Evolutionary conservation across 805 yeast species (phyloP), one percentile per base, ranked within the genome.

Genomic region (Kuraishia piskuri): DNA sequence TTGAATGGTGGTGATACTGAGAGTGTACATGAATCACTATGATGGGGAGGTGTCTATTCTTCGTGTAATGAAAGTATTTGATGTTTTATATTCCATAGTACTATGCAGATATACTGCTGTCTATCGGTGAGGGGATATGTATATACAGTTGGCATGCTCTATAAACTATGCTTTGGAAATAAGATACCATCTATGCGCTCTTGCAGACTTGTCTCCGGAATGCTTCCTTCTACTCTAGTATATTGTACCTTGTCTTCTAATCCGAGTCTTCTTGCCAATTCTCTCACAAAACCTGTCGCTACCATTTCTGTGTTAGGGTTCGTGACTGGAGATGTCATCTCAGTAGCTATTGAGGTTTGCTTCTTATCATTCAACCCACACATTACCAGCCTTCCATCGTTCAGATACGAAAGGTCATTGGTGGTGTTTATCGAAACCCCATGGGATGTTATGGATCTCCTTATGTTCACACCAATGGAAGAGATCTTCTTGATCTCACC

Each of bases 401-500:
- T 85, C 60, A 92, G 76, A 68, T 77, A 87, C 44, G 79, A 75
- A 48, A 90, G 73, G 61, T 90, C 90, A 0, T 96, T 90, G 31
- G 63, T 56, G 2, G 88, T 84, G 63, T 94, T 94, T 48, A 94
- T 76, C 1, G 92, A 88, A 17, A 92, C 74, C 0, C 99, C 99
- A 69, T 91, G 96, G 0, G 94, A 83, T 0, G 97, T 89, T 31
- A 94, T 77, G 12, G 87, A 83, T 54, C 97, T 72, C 57, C 90
- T 84, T 6, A 92, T 84, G 61, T 90, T 90, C 51, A 92, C 82
- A 0, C 99, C 99, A 3, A 95, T 79, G 22, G 97, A 87, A 0
- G 96, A 91, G 31, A 94, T 85, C 66, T 94, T 91, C 26, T 69
- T 62, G 52, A 74, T 62, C 14, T 70, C 68, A 48, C 67, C 65